These are phyloP conservation scores for Hymenoscyphus infarciens DNA, from an alignment of 2,329 filamentous ascomycete genomes.

Conservation along the genomic window DNA sequence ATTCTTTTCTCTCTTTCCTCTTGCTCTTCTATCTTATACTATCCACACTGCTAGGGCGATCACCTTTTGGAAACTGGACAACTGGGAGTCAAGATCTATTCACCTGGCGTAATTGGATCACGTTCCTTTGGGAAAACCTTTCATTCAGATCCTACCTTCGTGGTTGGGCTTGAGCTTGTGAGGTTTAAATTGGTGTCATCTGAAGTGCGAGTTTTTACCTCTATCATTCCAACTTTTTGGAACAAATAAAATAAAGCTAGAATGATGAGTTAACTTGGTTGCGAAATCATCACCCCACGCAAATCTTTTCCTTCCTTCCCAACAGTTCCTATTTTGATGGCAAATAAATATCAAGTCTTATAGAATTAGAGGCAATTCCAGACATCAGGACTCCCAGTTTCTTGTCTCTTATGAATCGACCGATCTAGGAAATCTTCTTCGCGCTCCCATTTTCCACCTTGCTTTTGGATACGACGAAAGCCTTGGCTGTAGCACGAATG, in stretches of 20 bases:
- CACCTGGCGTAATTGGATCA: constrained; percentile 44
- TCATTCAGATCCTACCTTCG: constrained; percentile 40
- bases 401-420: no score
- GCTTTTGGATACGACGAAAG: constrained; percentile 21
- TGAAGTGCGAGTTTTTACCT: no score
- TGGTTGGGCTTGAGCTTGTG: constrained; percentile 35
- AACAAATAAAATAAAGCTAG: no score
- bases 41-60: constrained; percentile 41
- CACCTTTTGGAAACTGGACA: no score
- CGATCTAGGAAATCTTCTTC: constrained; percentile 18
- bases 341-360: no score
- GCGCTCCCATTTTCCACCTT: constrained; percentile 9
- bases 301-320: no score
- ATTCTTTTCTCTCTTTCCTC: constrained; percentile 1
- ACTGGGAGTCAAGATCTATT: constrained; percentile 42
- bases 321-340: no score
- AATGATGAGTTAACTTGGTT: no score
- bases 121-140: constrained; percentile 37
- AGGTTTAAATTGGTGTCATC: no score
- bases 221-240: no score
- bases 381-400: no score
- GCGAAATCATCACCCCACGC: no score
- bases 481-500: constrained; percentile 25
- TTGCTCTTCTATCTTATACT: constrained; percentile 33
- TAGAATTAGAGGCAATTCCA: background rate